Evolutionary conservation across 1,284 basidiomycete genomes (phyloP).

Genomic region (Rhodotorula sp.): DNA sequence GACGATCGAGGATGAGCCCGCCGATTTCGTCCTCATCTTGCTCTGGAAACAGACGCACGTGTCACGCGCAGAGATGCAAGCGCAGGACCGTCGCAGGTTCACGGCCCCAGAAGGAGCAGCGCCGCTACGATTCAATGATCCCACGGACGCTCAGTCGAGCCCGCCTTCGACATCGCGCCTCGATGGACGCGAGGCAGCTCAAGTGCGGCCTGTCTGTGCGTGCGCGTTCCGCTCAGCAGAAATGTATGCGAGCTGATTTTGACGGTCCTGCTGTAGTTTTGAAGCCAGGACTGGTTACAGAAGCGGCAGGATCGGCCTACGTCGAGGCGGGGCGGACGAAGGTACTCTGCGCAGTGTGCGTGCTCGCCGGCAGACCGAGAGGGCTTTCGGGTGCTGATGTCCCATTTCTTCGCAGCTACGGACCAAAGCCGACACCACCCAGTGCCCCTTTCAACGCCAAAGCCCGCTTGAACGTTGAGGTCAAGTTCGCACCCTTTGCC

Average conservation of each 20-base stretch:
- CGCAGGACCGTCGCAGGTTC: slow-evolving; percentile 73
- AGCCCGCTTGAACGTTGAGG: slow-evolving; percentile 88
- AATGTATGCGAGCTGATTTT: neutral
- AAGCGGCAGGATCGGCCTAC: slow-evolving; percentile 93
- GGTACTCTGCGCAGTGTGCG: slow-evolving; percentile 90
- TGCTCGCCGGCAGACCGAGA: neutral
- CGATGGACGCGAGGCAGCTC: slow-evolving; percentile 59
- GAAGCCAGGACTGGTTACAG: slow-evolving; percentile 81
- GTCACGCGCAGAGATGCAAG: slow-evolving; percentile 21
- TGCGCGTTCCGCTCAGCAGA: slow-evolving; percentile 12
- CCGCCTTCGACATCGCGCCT: slow-evolving; percentile 50
- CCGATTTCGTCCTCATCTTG: too few relatives aligned
- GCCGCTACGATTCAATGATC: neutral
- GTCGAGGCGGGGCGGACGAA: slow-evolving; percentile 87
- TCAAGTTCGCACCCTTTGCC: slow-evolving; percentile 95
- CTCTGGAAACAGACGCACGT: too few relatives aligned
- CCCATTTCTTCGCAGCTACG: slow-evolving; percentile 64
- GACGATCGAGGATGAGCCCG: too few relatives aligned
- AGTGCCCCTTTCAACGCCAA: slow-evolving; percentile 70
- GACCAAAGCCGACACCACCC: slow-evolving; percentile 63
- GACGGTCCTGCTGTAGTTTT: slow-evolving; percentile 62
- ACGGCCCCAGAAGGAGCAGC: slow-evolving; percentile 78
- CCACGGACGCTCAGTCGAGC: slow-evolving; percentile 43
- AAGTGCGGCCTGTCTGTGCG: slow-evolving; percentile 82
- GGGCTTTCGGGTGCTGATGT: neutral